Evolutionary conservation across 2,329 filamentous ascomycete genomes (phyloP).

Genomic region (Fusarium anthophilum): DNA sequence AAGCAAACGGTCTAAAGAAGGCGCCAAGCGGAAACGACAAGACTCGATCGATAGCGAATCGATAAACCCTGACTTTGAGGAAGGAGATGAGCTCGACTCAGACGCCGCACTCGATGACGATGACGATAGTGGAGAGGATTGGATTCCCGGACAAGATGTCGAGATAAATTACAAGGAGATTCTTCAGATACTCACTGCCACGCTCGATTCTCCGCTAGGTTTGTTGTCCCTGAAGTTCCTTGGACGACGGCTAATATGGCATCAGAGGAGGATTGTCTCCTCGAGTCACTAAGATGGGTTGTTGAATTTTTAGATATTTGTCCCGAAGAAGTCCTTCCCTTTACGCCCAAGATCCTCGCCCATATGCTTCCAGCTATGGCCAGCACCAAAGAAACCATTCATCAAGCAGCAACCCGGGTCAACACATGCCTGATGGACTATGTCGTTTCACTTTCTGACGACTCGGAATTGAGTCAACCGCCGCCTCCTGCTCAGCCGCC

Average conservation of each 20-base stretch:
- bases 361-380: constrained; percentile 95
- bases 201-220: constrained; percentile 85
- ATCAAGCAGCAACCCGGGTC: constrained; percentile 86
- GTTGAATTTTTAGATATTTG: constrained; percentile 97
- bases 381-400: constrained; percentile 87
- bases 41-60: constrained; percentile 75
- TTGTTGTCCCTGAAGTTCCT: constrained; percentile 39
- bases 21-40: constrained; percentile 74
- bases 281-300: constrained; percentile 94
- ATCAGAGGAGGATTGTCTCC: constrained; percentile 86
- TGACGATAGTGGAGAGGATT: constrained; percentile 82
- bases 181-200: constrained; percentile 88
- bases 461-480: constrained; percentile 52
- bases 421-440: constrained; percentile 94
- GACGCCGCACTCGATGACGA: constrained; percentile 66
- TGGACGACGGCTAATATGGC: constrained; percentile 17
- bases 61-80: constrained; percentile 64
- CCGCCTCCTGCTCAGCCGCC: constrained; percentile 38
- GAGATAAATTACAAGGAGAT: constrained; percentile 94
- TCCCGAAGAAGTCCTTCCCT: constrained; percentile 93
- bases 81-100: constrained; percentile 68
- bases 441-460: constrained; percentile 88
- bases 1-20: constrained; percentile 76
- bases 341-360: constrained; percentile 90
- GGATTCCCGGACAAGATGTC: constrained; percentile 97